These are phyloP conservation scores for Hsuehochloa calcarea DNA, from an alignment of 176 grass and related monocot species.

Conservation along the genomic window DNA sequence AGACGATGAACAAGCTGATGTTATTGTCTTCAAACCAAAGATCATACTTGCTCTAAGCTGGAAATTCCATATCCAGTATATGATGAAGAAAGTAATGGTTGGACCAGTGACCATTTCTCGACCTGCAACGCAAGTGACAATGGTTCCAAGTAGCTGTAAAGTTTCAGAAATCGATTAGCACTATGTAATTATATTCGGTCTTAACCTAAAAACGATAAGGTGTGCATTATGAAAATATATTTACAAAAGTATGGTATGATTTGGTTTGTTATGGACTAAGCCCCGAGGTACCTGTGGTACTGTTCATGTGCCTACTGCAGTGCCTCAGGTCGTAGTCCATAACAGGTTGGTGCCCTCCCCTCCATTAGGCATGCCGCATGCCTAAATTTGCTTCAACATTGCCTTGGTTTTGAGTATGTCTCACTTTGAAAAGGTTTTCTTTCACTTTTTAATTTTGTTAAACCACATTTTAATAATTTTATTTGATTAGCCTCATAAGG, in stretches of 20 bases:
- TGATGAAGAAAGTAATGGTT: constrained; percentile 95
- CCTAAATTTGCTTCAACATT: background rate
- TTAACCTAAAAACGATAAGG: background rate
- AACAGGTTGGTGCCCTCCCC: background rate
- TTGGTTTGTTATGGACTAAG: too few relatives aligned
- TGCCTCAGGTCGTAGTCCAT: too few relatives aligned
- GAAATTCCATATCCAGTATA: constrained; percentile 97
- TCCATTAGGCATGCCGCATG: background rate
- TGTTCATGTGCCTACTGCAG: too few relatives aligned
- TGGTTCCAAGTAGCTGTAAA: constrained; percentile 80
- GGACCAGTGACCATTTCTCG: constrained; percentile 93
- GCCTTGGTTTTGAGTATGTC: background rate
- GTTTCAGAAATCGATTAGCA: constrained; percentile 28
- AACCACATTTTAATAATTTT: background rate
- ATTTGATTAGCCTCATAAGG: background rate
- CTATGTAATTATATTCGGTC: background rate
- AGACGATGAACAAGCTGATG: constrained; percentile 7
- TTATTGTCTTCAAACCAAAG: background rate
- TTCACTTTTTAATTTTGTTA: background rate
- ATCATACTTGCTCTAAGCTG: constrained; percentile 89
- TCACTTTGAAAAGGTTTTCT: background rate
- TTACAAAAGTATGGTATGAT: background rate
- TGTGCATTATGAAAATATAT: background rate
- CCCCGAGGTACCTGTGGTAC: too few relatives aligned
- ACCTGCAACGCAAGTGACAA: constrained; percentile 86